Base-by-base conservation (phyloP, 352 stramenopile species). In the Phytophthora idaei region DNA sequence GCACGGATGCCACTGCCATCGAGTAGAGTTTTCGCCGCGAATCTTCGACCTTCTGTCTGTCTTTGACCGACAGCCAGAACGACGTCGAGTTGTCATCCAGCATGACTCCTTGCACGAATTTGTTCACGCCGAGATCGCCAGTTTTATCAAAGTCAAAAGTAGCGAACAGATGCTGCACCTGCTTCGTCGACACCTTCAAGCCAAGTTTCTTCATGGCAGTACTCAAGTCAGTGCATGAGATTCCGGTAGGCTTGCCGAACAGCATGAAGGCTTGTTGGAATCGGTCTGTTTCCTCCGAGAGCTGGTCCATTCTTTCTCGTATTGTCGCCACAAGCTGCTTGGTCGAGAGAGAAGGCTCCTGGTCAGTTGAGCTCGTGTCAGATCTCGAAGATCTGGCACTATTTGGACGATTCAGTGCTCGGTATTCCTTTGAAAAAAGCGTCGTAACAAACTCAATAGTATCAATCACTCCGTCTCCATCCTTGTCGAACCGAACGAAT, bases 61-160 rank as follows among this genome's bases (percentile, higher is more conserved):
- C 80, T 39, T 88, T 85, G 27, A 85, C 53, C 0, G 76, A 76
- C 28, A 75, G 68, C 83, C 80, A 90, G 44, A 85, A 77, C 21
- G 81, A 79, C 14, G 77, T 77, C 4, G 85, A 84, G 34, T 74
- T 65, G 55, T 93, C 85, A 63, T 93, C 83, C 5, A 92, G 69
- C 74, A 90, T 86, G 17, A 92, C 77, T 6, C 86, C 86, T 63
- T 92, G 82, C 12, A 93, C 80, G 61, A 94, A 91, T 55, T 94
- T 85, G 55, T 90, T 94, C 44, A 94, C 63, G 51, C 93, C 82
- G 11, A 94, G 55, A 27, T 92, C 86, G 21, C 86, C 86, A 56
- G 74, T 90, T 34, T 90, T 84, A 61, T 94, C 84, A 28, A 88
- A 90, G 64, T 94, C 86, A 34, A 92, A 92, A 11, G 85, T 71